phyloP scores from a whole-genome alignment of 768 basidiomycete species.

The Boletus barrowsii region DNA sequence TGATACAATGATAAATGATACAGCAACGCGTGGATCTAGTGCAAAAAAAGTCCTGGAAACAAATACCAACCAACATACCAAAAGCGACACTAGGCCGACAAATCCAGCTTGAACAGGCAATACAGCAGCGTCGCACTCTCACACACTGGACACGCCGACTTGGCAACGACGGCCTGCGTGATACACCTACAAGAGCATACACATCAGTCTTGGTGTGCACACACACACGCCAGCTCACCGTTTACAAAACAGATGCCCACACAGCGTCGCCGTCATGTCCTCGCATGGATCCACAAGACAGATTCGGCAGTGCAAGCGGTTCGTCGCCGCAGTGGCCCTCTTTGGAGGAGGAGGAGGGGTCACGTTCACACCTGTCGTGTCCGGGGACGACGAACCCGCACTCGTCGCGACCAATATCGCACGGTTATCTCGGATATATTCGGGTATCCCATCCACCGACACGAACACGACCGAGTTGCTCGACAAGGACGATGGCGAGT shows the following conservation, averaged over 20 bases:
- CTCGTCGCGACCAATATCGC: slow-evolving; percentile 32
- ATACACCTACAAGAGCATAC: slow-evolving; percentile 45
- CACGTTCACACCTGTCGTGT: background rate
- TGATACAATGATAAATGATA: background rate
- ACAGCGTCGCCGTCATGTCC: slow-evolving; percentile 56
- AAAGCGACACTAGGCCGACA: slow-evolving; percentile 20
- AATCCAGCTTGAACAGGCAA: slow-evolving; percentile 53
- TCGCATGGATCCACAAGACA: slow-evolving; percentile 49
- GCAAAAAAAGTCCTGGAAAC: background rate
- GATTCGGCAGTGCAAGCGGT: slow-evolving; percentile 46
- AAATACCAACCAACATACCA: background rate
- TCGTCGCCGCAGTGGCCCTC: background rate
- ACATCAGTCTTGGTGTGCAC: background rate
- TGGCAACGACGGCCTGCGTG: slow-evolving; percentile 43
- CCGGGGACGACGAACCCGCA: slow-evolving; percentile 24
- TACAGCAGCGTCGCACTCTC: slow-evolving; percentile 49
- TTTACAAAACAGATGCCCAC: slow-evolving; percentile 63
- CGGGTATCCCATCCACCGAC: slow-evolving; percentile 29
- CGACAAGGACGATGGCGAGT: slow-evolving; percentile 9
- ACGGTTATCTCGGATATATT: slow-evolving; percentile 30
- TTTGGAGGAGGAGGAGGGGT: accelerated
- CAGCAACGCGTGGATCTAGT: background rate
- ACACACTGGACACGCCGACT: slow-evolving; percentile 52
- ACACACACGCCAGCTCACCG: slow-evolving; percentile 33
- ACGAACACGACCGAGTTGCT: slow-evolving; percentile 28